Percentiles rank a stretch among this genome's conserved stretches.
Conservation (phyloP, 2,329 filamentous ascomycete species). For the Penicillium hordei region DNA sequence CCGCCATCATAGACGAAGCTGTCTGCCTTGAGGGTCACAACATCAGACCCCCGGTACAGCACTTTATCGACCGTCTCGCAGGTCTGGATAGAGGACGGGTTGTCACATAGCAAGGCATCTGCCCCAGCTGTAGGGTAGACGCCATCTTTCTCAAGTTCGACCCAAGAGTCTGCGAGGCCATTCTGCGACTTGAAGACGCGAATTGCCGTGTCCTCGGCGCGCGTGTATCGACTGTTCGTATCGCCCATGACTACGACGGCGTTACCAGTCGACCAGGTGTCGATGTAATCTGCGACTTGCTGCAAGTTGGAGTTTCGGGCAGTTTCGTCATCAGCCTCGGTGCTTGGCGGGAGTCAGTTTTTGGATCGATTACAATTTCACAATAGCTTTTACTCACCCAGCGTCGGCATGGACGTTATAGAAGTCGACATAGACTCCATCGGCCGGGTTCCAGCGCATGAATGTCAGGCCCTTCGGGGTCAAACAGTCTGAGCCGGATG, state of each 20-base stretch:
- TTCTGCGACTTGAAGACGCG: constrained; percentile 53
- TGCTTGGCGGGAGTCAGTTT: constrained; percentile 25
- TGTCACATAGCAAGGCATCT: constrained; percentile 52
- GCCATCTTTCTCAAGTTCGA: constrained; percentile 54
- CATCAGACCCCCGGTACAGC: constrained; percentile 43
- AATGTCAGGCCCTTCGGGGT: constrained; percentile 70
- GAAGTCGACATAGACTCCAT: constrained; percentile 59
- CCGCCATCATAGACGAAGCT: constrained; percentile 51
- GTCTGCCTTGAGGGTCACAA: constrained; percentile 54
- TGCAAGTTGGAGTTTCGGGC: constrained; percentile 61
- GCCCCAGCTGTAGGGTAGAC: constrained; percentile 47
- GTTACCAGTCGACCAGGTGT: constrained; percentile 57
- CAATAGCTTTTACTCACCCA: constrained; percentile 39
- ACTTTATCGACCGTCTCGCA: constrained; percentile 70
- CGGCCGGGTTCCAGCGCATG: constrained; percentile 58
- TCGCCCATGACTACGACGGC: constrained; percentile 65
- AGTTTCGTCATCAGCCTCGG: constrained; percentile 51
- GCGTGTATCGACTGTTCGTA: constrained; percentile 65
- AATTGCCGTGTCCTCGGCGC: constrained; percentile 52
- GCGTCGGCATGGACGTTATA: constrained; percentile 70
- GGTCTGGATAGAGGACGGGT: constrained; percentile 53
- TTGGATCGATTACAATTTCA: background rate
- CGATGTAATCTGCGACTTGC: constrained; percentile 61
- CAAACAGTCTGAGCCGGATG: constrained; percentile 60
- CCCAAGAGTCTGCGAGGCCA: constrained; percentile 59